A percentile compares a stretch with the other conserved stretches of the same genome.
Evolutionary conservation across 306 rosid genomes (phyloP).

Genomic region (Rosa chinensis): DNA sequence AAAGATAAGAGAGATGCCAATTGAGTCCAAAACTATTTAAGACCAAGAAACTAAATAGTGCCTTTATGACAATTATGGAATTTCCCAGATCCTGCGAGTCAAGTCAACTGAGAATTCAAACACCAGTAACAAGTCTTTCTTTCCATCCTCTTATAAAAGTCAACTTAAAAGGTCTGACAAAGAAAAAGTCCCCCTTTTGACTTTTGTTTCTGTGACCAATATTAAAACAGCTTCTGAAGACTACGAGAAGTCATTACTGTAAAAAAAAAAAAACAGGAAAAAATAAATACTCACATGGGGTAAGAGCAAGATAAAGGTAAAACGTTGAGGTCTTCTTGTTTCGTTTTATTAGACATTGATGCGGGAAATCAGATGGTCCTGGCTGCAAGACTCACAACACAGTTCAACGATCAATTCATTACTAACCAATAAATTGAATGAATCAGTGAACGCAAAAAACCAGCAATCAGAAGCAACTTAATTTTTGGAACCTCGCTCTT

Average conservation of each 20-base stretch:
- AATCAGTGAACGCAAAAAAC: neutral
- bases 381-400: conserved; percentile 67
- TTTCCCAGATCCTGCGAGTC: conserved; percentile 27
- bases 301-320: conserved; percentile 77
- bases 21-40: neutral
- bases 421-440: neutral
- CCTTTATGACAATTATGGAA: neutral
- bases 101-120: conserved; percentile 20
- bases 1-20: neutral
- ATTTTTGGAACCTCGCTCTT: neutral
- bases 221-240: conserved; percentile 22
- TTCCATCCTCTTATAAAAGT: neutral
- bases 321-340: conserved; percentile 86
- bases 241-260: conserved; percentile 5
- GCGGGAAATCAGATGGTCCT: conserved; percentile 71
- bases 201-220: neutral
- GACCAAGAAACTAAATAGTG: neutral
- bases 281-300: conserved; percentile 69
- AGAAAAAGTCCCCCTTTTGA: neutral
- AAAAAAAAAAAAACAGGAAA: conserved; percentile 14
- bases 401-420: conserved; percentile 8
- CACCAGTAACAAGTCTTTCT: neutral
- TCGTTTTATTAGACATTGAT: conserved; percentile 87
- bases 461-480: neutral
- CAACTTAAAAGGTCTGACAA: conserved; percentile 3